Evolutionary conservation across 192 early-diverging fungal genomes (phyloP), one percentile per base, ranked within the genome.

Genomic region (Gamsiella multidivaricata): DNA sequence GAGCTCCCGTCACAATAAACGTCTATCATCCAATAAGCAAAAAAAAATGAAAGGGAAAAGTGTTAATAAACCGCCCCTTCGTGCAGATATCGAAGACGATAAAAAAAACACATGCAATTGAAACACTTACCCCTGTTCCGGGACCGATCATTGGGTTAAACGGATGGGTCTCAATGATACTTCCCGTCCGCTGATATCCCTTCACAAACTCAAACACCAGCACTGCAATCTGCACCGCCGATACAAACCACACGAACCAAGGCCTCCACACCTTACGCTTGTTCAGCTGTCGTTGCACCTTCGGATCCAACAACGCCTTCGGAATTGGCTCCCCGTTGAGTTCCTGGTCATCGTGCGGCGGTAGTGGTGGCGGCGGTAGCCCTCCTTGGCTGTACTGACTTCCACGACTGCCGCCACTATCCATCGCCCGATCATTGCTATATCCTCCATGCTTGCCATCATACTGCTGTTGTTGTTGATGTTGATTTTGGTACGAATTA

Each of bases 101-200:
- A n/a, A n/a, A n/a, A n/a, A n/a, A n/a, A n/a, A n/a, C n/a, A n/a
- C n/a, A n/a, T n/a, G n/a, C n/a, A n/a, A n/a, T n/a, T 41, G 39
- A 31, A 43, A 7, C 7, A 85, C 84, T 82, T 73, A 87, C 86
- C 8, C 83, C 83, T 5, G 85, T 39, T 3, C 81, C 61, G 9
- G 94, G 94, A 8, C 95, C 95, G 70, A 95, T 93, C 89, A 96
- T 91, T 63, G 85, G 87, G 62, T 96, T 96, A 62, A 92, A 87
- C 0, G 91, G 89, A 26, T 79, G 82, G 1, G 87, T 88, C 60
- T 91, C 71, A 34, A 96, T 91, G 23, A 88, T 29, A 14, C 43
- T 58, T 10, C 90, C 88, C 1, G 92, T 94, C 15, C 84, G 43
- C 31, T 87, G 60, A 12, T 84, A 59, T 65, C 92, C 93, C 28